Evolutionary conservation across 352 stramenopile species (phyloP), one percentile per base, ranked within the genome.

Genomic region (Thalassiosira ordinaria): DNA sequence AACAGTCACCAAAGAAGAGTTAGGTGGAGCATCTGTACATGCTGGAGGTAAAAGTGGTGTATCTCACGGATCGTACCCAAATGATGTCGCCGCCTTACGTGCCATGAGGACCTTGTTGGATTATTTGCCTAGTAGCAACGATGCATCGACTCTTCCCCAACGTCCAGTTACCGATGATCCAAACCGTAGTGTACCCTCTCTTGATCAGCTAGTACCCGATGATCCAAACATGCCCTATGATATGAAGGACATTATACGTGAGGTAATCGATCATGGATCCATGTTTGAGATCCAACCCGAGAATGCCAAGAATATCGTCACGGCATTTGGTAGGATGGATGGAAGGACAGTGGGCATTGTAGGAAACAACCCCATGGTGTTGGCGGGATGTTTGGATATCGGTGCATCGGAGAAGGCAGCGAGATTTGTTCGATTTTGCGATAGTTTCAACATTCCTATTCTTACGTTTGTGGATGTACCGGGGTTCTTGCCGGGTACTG

Each of bases 381-480:
- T 99, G 5, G 97, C 97, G 24, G 97, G 97, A 49, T 99, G 97
- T 81, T 86, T 99, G 31, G 97, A 99, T 86, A 99, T 99, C 78
- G 95, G 98, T 85, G 95, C 96, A 53, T 98, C 95, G 11, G 95
- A 97, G 59, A 99, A 99, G 90, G 97, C 94, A 13, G 97, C 97
- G 13, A 91, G 97, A 56, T 99, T 99, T 76, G 97, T 99, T 65
- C 94, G 97, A 33, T 98, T 98, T 73, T 98, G 96, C 75, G 97
- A 99, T 89, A 88, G 96, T 9, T 99, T 99, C 89, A 98, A 99
- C 87, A 99, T 99, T 75, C 97, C 97, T 8, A 91, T 99, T 47
- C 86, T 99, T 18, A 99, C 97, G 14, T 97, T 99, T 77, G 97
- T 99, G 13, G 97, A 99, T 86, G 97, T 99, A 22, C 97, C 97